Percentiles rank a stretch among this genome's conserved stretches.
Evolutionary conservation across 169 alveolate genomes (phyloP).

Genomic region (Prorocentrum cordatum): DNA sequence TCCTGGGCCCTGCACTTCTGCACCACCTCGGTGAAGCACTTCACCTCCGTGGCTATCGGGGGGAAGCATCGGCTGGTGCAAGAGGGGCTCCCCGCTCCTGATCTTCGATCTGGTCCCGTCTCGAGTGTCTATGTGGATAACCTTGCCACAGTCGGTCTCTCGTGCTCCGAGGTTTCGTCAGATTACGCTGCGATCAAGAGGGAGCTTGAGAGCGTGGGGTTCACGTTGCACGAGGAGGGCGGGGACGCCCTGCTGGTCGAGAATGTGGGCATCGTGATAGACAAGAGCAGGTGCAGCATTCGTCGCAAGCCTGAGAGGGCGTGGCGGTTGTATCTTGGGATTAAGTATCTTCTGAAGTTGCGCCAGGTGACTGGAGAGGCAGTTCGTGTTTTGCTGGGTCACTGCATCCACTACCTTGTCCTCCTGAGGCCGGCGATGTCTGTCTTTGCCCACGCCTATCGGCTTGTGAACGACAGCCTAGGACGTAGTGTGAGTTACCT

Average conservation of each 20-base stretch:
- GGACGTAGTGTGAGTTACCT: no score
- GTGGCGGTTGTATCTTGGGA: no score
- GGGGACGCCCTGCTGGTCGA: not conserved
- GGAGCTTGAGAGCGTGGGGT: not conserved
- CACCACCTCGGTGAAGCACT: not conserved
- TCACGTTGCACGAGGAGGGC: not conserved
- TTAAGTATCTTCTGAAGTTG: no score
- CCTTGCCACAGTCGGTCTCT: not conserved
- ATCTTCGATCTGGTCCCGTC: not conserved
- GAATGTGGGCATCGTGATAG: not conserved
- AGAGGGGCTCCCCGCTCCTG: slow-evolving; percentile 7
- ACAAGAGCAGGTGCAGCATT: no score
- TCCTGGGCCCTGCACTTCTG: slow-evolving; percentile 7
- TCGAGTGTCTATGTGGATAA: no score
- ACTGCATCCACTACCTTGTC: no score
- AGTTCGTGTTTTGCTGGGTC: no score
- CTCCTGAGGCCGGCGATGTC: no score
- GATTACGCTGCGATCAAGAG: not conserved
- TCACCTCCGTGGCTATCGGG: not conserved
- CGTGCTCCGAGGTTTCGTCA: not conserved
- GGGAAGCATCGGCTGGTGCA: not conserved
- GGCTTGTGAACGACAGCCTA: no score
- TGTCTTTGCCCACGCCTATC: no score
- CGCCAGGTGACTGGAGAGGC: no score
- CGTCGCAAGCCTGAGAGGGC: no score